Conservation (phyloP, 2,329 filamentous ascomycete genomes). For the Penicillium psychrosexuale region DNA sequence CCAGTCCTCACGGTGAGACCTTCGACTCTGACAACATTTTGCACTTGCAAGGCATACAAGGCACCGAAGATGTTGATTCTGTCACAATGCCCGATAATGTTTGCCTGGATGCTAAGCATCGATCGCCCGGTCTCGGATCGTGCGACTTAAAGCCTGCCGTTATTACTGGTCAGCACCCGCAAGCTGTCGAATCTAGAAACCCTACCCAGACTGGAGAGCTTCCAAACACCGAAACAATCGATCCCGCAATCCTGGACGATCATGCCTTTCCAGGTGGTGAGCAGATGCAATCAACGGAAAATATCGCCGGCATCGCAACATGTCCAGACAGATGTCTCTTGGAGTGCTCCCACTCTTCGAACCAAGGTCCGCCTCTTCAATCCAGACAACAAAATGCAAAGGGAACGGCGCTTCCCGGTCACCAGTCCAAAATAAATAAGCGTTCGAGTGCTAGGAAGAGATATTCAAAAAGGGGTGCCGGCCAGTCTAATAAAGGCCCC, state of each 20-base stretch:
- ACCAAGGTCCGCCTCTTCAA: not conserved
- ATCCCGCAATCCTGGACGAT: constrained; percentile 2
- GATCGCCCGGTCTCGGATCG: not conserved
- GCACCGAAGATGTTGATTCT: not conserved
- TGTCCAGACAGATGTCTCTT: not conserved
- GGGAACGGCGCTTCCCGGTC: not conserved
- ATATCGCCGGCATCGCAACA: constrained; percentile 1
- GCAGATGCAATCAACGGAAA: not conserved
- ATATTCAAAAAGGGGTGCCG: not conserved
- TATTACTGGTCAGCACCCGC: constrained; percentile 1
- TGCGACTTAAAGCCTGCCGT: not conserved
- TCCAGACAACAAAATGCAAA: not conserved
- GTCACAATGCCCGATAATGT: not conserved
- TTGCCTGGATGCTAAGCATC: not conserved
- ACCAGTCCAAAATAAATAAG: not conserved
- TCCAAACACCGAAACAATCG: not conserved
- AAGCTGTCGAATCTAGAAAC: not conserved
- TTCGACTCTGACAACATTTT: not conserved
- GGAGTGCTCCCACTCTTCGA: not conserved
- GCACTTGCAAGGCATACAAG: not conserved
- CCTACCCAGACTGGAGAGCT: not conserved
- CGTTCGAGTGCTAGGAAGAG: not conserved
- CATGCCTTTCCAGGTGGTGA: not conserved
- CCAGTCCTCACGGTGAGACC: too few relatives aligned
- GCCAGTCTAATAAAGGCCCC: not conserved